Percentiles rank a stretch among this genome's conserved stretches.
phyloP scores from a whole-genome alignment of 148 eudicot genomes.

The Beta vulgaris region DNA sequence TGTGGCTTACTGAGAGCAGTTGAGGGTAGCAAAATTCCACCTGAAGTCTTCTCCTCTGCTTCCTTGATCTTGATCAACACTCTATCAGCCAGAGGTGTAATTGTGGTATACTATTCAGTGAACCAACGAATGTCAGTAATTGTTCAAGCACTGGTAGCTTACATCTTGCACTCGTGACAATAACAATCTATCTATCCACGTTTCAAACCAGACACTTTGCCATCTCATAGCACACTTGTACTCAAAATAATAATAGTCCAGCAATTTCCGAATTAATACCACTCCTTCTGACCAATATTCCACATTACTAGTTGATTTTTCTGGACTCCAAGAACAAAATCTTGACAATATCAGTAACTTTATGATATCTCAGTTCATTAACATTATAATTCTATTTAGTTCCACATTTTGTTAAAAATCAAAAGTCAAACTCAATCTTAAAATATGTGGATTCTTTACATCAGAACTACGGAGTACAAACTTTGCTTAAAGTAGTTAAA shows the following conservation, averaged over 20 bases:
- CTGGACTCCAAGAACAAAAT: not conserved
- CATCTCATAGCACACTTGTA: not conserved
- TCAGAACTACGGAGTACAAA: not conserved
- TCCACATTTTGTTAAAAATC: no score
- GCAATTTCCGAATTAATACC: no score
- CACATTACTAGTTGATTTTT: not conserved
- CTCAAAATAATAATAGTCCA: no score
- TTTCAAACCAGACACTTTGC: not conserved
- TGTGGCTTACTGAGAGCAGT: slow-evolving; percentile 72
- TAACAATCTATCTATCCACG: no score
- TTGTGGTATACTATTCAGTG: slow-evolving; percentile 61
- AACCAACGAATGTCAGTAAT: not conserved
- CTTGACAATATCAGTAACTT: no score
- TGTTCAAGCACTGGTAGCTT: not conserved
- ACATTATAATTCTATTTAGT: no score
- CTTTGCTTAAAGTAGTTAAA: not conserved
- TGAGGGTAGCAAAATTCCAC: slow-evolving; percentile 83
- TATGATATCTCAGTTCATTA: no score
- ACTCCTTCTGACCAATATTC: no score
- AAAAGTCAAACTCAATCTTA: not conserved
- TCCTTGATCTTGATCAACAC: slow-evolving; percentile 68
- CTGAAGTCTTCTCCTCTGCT: slow-evolving; percentile 66
- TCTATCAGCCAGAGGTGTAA: slow-evolving; percentile 83
- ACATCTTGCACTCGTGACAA: not conserved
- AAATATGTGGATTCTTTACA: not conserved